These are phyloP conservation scores for Nitzschia sp. DNA, from an alignment of 108 stramenopile genomes.

Conservation along the genomic window DNA sequence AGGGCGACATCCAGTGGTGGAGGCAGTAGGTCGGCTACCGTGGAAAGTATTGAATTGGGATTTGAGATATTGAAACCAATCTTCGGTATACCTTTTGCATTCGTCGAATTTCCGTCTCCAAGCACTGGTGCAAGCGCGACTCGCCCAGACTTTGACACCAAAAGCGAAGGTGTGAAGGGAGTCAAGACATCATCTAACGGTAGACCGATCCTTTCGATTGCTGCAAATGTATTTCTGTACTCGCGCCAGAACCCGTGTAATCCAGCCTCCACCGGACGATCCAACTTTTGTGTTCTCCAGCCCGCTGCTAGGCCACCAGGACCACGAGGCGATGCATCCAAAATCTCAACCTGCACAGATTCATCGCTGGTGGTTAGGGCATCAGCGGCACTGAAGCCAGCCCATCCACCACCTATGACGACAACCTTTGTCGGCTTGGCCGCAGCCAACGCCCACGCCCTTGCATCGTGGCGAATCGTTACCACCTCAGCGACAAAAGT, in stretches of 20 bases:
- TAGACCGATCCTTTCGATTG: conserved; percentile 66
- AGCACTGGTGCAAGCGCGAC: conserved; percentile 81
- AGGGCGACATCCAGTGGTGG: conserved; percentile 78
- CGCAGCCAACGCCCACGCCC: too few relatives aligned
- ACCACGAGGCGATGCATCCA: conserved; percentile 72
- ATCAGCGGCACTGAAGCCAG: conserved; percentile 70
- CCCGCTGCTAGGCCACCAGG: conserved; percentile 75
- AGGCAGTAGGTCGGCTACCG: conserved; percentile 58
- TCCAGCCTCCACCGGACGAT: conserved; percentile 84
- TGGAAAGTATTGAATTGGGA: background rate
- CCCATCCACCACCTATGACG: conserved; percentile 84
- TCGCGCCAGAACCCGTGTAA: conserved; percentile 89
- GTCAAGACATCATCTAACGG: conserved; percentile 70
- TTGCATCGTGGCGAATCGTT: too few relatives aligned
- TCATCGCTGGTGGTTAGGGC: conserved; percentile 21
- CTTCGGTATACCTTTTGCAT: background rate
- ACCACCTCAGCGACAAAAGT: too few relatives aligned
- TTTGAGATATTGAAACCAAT: background rate
- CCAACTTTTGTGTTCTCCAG: conserved; percentile 42
- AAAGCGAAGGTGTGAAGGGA: conserved; percentile 64
- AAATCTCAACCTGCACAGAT: conserved; percentile 52
- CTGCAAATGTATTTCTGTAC: conserved; percentile 81
- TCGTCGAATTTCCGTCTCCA: conserved; percentile 1
- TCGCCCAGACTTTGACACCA: conserved; percentile 66
- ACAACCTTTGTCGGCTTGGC: conserved; percentile 38